Evolutionary conservation across 2,329 filamentous ascomycete genomes (phyloP), one percentile per base, ranked within the genome.

Genomic region (Byssochlamys sp.): DNA sequence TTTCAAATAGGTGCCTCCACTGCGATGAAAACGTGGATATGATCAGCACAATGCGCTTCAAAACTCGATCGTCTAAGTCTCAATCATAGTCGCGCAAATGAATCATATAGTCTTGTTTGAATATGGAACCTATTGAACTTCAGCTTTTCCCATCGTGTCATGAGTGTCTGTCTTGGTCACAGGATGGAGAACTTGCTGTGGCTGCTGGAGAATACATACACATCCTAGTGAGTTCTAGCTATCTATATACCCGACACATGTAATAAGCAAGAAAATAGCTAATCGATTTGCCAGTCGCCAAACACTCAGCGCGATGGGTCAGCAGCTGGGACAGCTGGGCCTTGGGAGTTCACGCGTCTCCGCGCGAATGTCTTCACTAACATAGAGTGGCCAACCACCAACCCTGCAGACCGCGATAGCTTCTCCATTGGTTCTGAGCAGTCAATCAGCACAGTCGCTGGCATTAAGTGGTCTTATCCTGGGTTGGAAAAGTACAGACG

Each of bases 391-490:
- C 69, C 75, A 0, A 61, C 61, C n/a, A 75, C 77, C 54, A 67
- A 76, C 10, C 77, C 80, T 9, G 73, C 78, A 14, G 71, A 75
- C 11, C 73, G 78, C 29, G 63, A 72, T 12, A 69, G 75, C 19
- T 82, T 80, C 63, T 84, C 82, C 0, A 65, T 84, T 26, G 83
- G 81, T 2, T 81, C 83, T 60, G 83, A 86, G 64, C 78, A 83
- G 55, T 84, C 82, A 0, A 64, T 71, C 1, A 80, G 80, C 59
- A 72, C 72, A 49, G 77, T 81, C 2, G 67, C 75, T n/a, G 70
- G 71, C 2, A 64, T 84, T 25, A 71, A 75, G 7, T 86, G 83
- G 83, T 85, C 83, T 4, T 73, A 79, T 1, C 74, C 79, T 5
- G 82, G 83, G 1, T 68, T 85, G 45, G 81, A 75, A 19, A 78